phyloP scores from a whole-genome alignment of 495 filamentous ascomycete genomes.

The Rostrohypoxylon terebratum region DNA sequence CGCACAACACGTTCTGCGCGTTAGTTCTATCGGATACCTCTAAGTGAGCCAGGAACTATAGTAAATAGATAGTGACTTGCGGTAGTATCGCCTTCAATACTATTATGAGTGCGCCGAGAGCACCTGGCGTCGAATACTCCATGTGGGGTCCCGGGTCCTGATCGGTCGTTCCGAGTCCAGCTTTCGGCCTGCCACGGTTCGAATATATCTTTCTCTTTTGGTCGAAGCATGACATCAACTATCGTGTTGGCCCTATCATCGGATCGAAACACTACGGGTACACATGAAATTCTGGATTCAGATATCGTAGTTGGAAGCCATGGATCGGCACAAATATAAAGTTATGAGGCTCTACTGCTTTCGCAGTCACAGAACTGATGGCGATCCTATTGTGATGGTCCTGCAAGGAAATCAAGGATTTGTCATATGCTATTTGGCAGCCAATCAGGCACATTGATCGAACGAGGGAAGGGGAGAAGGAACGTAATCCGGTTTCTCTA shows the following conservation, averaged over 20 bases:
- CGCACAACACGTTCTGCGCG: conserved; percentile 11
- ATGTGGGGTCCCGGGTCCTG: conserved; percentile 17
- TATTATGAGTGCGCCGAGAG: not conserved
- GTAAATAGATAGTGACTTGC: not conserved
- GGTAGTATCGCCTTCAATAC: conserved; percentile 7
- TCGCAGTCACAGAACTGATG: not conserved
- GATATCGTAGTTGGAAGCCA: conserved; percentile 8
- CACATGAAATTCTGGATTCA: conserved; percentile 1
- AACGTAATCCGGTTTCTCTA: not conserved
- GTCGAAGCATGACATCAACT: not conserved
- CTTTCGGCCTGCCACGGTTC: not conserved
- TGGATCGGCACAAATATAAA: not conserved
- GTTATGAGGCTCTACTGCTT: not conserved
- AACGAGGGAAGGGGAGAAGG: not conserved
- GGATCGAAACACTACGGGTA: conserved; percentile 11
- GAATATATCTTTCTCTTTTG: conserved; percentile 12
- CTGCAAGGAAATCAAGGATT: not conserved
- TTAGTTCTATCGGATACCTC: not conserved
- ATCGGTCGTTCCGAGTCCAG: not conserved
- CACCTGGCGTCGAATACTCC: not conserved
- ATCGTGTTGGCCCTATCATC: not conserved
- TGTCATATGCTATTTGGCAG: not conserved
- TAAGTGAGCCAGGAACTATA: not conserved
- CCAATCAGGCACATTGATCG: conserved; percentile 12
- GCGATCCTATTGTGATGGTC: not conserved